Conservation (phyloP, 495 filamentous ascomycete species). For the Aspergillus taichungensis region DNA sequence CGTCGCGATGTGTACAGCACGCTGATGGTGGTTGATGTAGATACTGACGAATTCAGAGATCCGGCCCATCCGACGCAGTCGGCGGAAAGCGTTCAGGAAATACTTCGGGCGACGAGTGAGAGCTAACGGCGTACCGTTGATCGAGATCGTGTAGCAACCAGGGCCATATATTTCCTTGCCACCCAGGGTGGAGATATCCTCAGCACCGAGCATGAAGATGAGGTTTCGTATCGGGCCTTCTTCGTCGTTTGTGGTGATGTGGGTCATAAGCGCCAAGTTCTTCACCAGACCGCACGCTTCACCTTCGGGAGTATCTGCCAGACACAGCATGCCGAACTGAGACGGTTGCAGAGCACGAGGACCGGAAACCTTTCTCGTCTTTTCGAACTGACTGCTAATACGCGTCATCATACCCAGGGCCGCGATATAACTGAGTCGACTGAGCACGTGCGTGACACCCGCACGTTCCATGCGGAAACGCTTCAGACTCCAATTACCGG, state of each 20-base stretch:
- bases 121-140: conserved; percentile 89
- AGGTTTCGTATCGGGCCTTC: conserved; percentile 77
- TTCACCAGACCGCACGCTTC: conserved; percentile 97
- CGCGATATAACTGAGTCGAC: conserved; percentile 89
- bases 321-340: conserved; percentile 95
- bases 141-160: conserved; percentile 82
- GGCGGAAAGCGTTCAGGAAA: conserved; percentile 76
- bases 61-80: conserved; percentile 73
- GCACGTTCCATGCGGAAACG: conserved; percentile 98
- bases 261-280: conserved; percentile 97
- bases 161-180: conserved; percentile 75
- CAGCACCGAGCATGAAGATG: conserved; percentile 67
- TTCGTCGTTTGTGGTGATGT: conserved; percentile 93
- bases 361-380: conserved; percentile 90
- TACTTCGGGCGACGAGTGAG: conserved; percentile 72
- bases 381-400: conserved; percentile 97
- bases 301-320: conserved; percentile 95
- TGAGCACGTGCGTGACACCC: conserved; percentile 93
- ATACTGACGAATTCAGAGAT: conserved; percentile 94
- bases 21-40: conserved; percentile 85
- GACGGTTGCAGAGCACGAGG: conserved; percentile 93
- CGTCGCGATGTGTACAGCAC: conserved; percentile 87
- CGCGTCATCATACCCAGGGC: conserved; percentile 99
- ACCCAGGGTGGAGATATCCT: conserved; percentile 62
- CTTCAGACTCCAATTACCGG: conserved; percentile 94